These are phyloP conservation scores for Caloboletus firmus DNA, from an alignment of 1,284 basidiomycete genomes.

Conservation along the genomic window DNA sequence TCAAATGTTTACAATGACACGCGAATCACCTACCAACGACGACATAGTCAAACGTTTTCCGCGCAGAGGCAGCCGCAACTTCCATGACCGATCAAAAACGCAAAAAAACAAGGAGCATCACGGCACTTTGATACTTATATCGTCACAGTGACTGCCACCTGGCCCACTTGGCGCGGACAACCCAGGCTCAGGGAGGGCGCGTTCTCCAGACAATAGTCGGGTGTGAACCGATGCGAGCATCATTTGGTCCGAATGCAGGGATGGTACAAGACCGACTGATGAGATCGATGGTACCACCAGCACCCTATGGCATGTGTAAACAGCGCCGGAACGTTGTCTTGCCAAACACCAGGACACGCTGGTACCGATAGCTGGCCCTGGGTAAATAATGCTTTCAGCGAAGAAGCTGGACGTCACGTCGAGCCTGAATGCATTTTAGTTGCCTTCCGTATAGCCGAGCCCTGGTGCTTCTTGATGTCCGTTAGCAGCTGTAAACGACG, in stretches of 20 bases:
- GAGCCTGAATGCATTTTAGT: not conserved
- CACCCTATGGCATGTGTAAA: not conserved
- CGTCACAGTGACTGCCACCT: not conserved
- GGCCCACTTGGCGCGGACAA: not conserved
- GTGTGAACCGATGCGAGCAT: not conserved
- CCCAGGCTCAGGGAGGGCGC: not conserved
- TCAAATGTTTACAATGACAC: not conserved
- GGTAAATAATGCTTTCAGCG: not conserved
- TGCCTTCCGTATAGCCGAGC: not conserved
- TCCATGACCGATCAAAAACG: slow-evolving; percentile 3
- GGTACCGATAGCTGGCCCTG: not conserved
- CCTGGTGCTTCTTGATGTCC: not conserved
- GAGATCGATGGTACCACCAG: not conserved
- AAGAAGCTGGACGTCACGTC: not conserved
- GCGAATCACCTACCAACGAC: slow-evolving; percentile 15
- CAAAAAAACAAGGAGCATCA: not conserved
- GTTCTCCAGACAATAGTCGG: not conserved
- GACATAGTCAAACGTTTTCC: slow-evolving; percentile 21
- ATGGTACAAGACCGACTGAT: not conserved
- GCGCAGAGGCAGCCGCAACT: slow-evolving; percentile 10
- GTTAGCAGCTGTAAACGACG: not conserved
- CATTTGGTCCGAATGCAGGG: not conserved
- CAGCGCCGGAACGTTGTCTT: not conserved
- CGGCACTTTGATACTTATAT: not conserved
- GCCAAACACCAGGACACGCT: not conserved